These are phyloP conservation scores for Staphylotrichum tortipilum DNA, from an alignment of 495 filamentous ascomycete genomes.

Conservation along the genomic window DNA sequence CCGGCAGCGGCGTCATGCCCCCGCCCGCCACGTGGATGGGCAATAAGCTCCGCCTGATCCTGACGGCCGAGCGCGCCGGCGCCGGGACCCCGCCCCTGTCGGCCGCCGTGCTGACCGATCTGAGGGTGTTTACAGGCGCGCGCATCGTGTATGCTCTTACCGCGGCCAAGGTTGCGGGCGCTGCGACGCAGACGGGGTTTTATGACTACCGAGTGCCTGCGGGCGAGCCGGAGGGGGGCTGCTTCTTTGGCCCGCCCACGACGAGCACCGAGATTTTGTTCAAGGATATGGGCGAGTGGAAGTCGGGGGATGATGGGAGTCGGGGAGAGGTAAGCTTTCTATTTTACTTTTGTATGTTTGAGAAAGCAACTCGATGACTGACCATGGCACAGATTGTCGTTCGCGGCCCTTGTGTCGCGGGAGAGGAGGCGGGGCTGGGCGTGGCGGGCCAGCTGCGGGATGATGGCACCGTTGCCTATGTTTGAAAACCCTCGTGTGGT, in stretches of 20 bases:
- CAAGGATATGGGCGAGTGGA: conserved; percentile 48
- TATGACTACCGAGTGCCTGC: conserved; percentile 72
- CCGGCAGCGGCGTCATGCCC: conserved; percentile 64
- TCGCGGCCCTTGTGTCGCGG: conserved; percentile 58
- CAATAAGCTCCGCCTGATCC: conserved; percentile 66
- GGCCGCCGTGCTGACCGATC: conserved; percentile 61
- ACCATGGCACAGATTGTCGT: conserved; percentile 46
- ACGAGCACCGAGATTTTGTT: conserved; percentile 72
- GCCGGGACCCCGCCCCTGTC: conserved; percentile 47
- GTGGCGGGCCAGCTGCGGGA: conserved; percentile 46
- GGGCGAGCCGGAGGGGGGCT: conserved; percentile 37
- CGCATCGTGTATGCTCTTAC: conserved; percentile 81
- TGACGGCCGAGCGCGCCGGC: conserved; percentile 52
- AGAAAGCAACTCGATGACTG: not conserved
- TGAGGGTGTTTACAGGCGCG: conserved; percentile 70
- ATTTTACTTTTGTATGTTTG: not conserved
- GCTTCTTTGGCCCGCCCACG: conserved; percentile 76
- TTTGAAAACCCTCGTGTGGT: conserved; percentile 10
- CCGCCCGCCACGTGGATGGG: conserved; percentile 42
- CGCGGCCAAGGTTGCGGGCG: conserved; percentile 72
- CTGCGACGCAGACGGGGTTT: conserved; percentile 71
- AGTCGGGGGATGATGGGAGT: conserved; percentile 49
- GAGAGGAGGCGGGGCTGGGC: conserved; percentile 50
- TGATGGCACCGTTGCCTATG: conserved; percentile 47
- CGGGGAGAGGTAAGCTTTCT: conserved; percentile 52